A percentile compares a stretch with the other conserved stretches of the same genome.
phyloP scores from a whole-genome alignment of 306 rosid species.

The Fragaria iinumae region DNA sequence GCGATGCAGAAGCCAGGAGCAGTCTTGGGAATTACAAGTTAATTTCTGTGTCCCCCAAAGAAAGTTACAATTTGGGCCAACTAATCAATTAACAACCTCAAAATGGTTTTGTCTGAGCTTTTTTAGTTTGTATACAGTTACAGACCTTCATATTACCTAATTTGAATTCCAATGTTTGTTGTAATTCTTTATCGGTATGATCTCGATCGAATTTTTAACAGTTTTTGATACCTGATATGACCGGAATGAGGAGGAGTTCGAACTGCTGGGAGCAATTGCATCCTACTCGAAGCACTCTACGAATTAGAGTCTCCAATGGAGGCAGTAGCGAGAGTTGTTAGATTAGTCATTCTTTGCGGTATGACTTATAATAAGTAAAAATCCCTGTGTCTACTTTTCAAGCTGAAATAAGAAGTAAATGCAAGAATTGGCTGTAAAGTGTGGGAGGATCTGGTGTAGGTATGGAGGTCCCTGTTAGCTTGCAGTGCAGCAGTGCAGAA shows the following conservation, averaged over 20 bases:
- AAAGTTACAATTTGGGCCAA: background rate
- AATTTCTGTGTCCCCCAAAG: too few relatives aligned
- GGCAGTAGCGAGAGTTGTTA: too few relatives aligned
- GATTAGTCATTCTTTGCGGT: background rate
- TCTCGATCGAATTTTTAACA: background rate
- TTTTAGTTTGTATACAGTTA: background rate
- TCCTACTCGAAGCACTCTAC: background rate
- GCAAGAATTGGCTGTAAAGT: conserved; percentile 11
- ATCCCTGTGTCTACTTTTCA: background rate
- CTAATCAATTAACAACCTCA: background rate
- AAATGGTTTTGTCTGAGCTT: background rate
- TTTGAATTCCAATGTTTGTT: too few relatives aligned
- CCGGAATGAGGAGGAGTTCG: background rate
- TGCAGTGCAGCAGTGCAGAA: conserved; percentile 25
- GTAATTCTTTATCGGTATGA: too few relatives aligned
- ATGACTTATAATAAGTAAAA: background rate
- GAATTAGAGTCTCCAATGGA: background rate
- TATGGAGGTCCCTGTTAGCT: conserved; percentile 21
- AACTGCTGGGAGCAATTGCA: background rate
- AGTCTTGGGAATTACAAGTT: background rate
- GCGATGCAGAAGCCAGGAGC: background rate
- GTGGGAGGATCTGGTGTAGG: conserved; percentile 13
- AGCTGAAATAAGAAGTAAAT: conserved; percentile 4
- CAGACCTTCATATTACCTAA: too few relatives aligned
- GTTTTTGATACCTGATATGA: background rate